Conservation (phyloP, 768 basidiomycete genomes). For the Boletus reticuloceps region DNA sequence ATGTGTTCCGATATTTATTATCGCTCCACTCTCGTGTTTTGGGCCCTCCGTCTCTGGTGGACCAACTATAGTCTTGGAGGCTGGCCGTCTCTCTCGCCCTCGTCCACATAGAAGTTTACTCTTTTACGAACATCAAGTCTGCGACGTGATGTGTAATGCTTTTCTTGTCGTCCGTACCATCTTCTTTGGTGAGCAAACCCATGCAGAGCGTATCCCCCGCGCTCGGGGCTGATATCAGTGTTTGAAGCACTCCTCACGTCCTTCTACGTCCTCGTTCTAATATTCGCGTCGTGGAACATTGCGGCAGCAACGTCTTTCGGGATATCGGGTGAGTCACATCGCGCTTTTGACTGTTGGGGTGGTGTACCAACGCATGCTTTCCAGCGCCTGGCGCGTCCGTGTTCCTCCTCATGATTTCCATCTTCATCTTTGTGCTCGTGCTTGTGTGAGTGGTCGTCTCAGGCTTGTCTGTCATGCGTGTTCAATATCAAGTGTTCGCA, state of each 20-base stretch:
- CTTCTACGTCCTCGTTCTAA: constrained; percentile 49
- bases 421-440: constrained; percentile 31
- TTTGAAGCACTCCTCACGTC: constrained; percentile 41
- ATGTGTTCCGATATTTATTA: constrained; percentile 10
- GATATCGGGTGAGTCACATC: constrained; percentile 34
- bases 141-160: constrained; percentile 41
- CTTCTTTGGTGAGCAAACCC: constrained; percentile 47
- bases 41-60: constrained; percentile 21
- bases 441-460: constrained; percentile 25
- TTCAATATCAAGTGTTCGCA: not conserved
- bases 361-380: not conserved
- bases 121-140: constrained; percentile 16
- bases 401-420: constrained; percentile 49
- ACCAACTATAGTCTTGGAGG: constrained; percentile 10
- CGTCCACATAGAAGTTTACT: not conserved
- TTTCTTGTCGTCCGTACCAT: constrained; percentile 59
- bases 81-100: constrained; percentile 7
- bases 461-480: not conserved
- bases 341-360: not conserved
- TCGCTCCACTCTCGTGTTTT: not conserved
- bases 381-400: constrained; percentile 47
- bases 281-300: constrained; percentile 61
- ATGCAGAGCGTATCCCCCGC: not conserved
- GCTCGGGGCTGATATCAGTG: not conserved
- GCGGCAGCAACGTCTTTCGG: constrained; percentile 35